Base-by-base conservation (phyloP, 2,329 filamentous ascomycete species). In the Esteya vermicola region DNA sequence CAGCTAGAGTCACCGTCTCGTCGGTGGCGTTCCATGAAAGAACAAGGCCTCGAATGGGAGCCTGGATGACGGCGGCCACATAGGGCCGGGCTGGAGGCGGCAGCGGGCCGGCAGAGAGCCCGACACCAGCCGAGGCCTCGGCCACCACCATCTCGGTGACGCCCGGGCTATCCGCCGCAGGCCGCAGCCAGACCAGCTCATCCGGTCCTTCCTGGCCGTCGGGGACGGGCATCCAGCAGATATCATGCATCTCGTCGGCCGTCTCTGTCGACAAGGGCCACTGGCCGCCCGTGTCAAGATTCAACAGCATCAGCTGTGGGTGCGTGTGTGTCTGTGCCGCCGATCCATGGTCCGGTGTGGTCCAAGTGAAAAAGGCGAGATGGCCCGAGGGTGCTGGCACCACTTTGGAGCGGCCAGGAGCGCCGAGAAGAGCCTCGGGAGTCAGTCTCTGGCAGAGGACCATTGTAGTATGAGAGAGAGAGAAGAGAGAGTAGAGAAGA, bases 381-480 rank as follows among this genome's bases (percentile, higher is more conserved):
- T 53, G 56, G 28, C 62, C 62, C 26, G 58, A 52, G 25, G 52
- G 48, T 36, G 57, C 60, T 4, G 62, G 60, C 6, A 60, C 50
- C 5, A 57, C 58, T 9, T 41, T 21, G 10, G 49, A 47, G 16
- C 47, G 48, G 6, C 45, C 47, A 7, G 50, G 50, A 4, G 47
- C 42, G 21, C 37, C 38, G 23, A 51, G 37, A 36, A 50, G 45
- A 4, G 41, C 35, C 44, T 52, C 49, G 14, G 51, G 48, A 1
- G 47, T 53, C 18, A 52, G 46, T 20, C 42, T 43, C 14, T 47
- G 45, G 6, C 38, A 44, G 20, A 52, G 35, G 35, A 49, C 43
- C 44, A 51, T 48, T 13, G 18, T 36, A 21, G 26, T 28, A 9
- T 28, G 26, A 5, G 10, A 13, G 6, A 13, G 26, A 28, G 25